Evolutionary conservation across 2,329 filamentous ascomycete genomes (phyloP).

Genomic region (Phyllosticta paracitricarpa): DNA sequence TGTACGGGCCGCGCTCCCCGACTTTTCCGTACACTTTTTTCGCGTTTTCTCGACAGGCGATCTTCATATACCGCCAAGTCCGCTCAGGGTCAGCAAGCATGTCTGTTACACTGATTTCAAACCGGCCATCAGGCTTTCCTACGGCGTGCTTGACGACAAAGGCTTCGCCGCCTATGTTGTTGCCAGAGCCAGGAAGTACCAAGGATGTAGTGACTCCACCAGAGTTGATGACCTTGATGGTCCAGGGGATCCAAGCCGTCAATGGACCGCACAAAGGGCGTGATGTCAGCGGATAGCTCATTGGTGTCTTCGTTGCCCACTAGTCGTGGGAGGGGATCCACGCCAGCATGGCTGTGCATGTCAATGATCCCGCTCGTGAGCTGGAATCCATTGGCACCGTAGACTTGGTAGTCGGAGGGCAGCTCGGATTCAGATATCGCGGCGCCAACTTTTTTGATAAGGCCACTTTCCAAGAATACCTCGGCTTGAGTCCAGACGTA

Average conservation of each 20-base stretch:
- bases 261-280: conserved; percentile 57
- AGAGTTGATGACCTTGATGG: conserved; percentile 57
- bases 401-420: conserved; percentile 41
- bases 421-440: conserved; percentile 36
- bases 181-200: conserved; percentile 58
- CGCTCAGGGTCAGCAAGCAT: conserved; percentile 57
- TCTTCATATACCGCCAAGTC: conserved; percentile 64
- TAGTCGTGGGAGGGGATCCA: conserved; percentile 47
- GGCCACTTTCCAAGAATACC: conserved; percentile 50
- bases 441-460: conserved; percentile 46
- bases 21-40: conserved; percentile 50
- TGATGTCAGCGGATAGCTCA: conserved; percentile 54
- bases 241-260: conserved; percentile 56
- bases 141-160: conserved; percentile 60
- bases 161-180: conserved; percentile 64
- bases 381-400: conserved; percentile 49
- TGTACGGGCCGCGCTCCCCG: conserved; percentile 47
- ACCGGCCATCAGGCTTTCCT: conserved; percentile 48
- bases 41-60: conserved; percentile 64
- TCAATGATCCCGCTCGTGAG: conserved; percentile 60
- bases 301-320: conserved; percentile 50
- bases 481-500: conserved; percentile 53
- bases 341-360: conserved; percentile 60
- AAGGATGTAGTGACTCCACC: conserved; percentile 63
- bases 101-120: conserved; percentile 53